These are phyloP conservation scores for Ustilago trichophora DNA, from an alignment of 1,284 basidiomycete species.

Conservation along the genomic window DNA sequence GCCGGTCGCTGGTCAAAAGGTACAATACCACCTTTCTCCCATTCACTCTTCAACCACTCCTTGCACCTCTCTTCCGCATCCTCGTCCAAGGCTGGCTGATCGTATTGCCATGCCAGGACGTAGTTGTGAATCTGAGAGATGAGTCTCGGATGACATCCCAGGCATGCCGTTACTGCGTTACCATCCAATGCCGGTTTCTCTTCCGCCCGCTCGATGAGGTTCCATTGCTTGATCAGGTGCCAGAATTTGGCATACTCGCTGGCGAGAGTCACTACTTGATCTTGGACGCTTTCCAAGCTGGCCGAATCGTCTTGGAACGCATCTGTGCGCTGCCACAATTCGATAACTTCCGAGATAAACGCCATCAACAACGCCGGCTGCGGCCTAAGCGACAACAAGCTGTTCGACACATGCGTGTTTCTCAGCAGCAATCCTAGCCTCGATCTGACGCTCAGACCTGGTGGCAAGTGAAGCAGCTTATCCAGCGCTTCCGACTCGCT, in stretches of 20 bases:
- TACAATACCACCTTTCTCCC: conserved; percentile 56
- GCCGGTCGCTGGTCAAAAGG: conserved; percentile 41
- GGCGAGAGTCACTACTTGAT: conserved; percentile 14
- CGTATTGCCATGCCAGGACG: conserved; percentile 59
- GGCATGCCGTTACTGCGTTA: conserved; percentile 37
- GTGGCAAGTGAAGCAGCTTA: conserved; percentile 19
- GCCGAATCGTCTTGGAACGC: conserved; percentile 11
- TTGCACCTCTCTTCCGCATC: conserved; percentile 25
- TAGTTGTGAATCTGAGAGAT: conserved; percentile 49
- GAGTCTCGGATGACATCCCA: conserved; percentile 48
- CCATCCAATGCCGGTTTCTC: conserved; percentile 57
- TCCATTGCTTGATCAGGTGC: conserved; percentile 24
- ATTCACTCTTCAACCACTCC: conserved; percentile 46
- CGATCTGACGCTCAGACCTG: conserved; percentile 25
- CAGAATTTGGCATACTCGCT: conserved; percentile 42
- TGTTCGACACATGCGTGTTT: conserved; percentile 29
- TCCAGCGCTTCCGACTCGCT: conserved; percentile 14
- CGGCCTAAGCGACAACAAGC: conserved; percentile 29
- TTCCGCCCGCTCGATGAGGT: conserved; percentile 28
- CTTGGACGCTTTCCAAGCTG: conserved; percentile 3
- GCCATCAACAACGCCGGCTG: conserved; percentile 41
- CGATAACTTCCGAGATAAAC: conserved; percentile 37
- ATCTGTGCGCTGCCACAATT: conserved; percentile 8
- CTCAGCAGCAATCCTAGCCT: conserved; percentile 49
- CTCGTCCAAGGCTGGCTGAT: neutral